Conservation (phyloP, 345 rosid species). For the Eucalyptus melliodora region DNA sequence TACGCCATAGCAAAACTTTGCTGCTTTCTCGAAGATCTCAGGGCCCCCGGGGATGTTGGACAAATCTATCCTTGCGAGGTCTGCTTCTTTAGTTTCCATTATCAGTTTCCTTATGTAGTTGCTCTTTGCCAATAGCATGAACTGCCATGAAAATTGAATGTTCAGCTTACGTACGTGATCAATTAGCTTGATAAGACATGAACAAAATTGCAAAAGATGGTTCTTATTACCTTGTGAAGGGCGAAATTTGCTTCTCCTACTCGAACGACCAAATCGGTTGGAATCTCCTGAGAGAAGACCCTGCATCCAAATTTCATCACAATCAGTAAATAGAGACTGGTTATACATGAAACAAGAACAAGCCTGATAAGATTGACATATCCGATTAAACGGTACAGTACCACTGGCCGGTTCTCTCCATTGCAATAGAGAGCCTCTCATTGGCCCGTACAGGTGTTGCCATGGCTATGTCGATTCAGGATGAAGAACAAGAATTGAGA, state of each 20-base stretch:
- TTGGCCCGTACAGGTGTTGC: constrained; percentile 16
- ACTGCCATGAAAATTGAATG: constrained; percentile 19
- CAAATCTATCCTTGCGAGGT: constrained; percentile 43
- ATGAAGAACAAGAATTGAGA: neutral
- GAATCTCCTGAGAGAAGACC: constrained; percentile 87
- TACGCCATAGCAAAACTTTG: constrained; percentile 88
- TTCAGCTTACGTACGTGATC: neutral
- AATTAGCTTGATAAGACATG: neutral
- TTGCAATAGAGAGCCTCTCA: constrained; percentile 35
- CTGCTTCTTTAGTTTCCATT: constrained; percentile 55
- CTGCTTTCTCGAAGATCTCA: constrained; percentile 85
- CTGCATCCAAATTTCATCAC: constrained; percentile 10
- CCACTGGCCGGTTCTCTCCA: constrained; percentile 95
- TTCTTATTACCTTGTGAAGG: constrained; percentile 64
- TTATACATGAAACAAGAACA: neutral
- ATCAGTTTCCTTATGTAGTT: constrained; percentile 73
- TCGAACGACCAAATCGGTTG: constrained; percentile 57
- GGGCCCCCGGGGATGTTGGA: constrained; percentile 92
- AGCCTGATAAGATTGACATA: neutral
- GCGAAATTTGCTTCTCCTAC: constrained; percentile 78
- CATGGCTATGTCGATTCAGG: constrained; percentile 6
- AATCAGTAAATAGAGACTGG: neutral
- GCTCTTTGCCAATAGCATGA: constrained; percentile 88
- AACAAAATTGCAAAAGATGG: neutral
- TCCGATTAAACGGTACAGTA: neutral